Evolutionary conservation across 2,329 filamentous ascomycete species (phyloP).

Genomic region (Davidsoniella neocaledoniae): DNA sequence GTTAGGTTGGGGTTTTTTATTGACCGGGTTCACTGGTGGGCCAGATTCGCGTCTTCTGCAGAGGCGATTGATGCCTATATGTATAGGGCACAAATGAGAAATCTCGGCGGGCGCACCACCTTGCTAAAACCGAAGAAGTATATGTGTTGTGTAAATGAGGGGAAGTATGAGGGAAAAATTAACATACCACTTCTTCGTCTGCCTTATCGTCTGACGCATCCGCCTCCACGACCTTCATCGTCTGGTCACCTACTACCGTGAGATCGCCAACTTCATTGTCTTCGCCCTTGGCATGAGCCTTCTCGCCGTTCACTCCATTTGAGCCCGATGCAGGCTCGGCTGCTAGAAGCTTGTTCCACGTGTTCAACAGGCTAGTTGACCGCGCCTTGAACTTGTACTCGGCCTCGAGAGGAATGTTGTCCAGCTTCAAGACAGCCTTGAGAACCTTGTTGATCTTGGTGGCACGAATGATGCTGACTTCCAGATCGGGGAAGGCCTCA

Average conservation of each 20-base stretch:
- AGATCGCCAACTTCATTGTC: slow-evolving; percentile 22
- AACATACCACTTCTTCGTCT: slow-evolving; percentile 18
- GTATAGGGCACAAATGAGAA: no score
- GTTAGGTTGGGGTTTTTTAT: no score
- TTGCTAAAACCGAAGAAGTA: no score
- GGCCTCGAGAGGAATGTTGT: slow-evolving; percentile 70
- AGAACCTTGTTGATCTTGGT: slow-evolving; percentile 99
- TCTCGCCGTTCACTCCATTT: slow-evolving; percentile 34
- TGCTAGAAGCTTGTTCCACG: slow-evolving; percentile 75
- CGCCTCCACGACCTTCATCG: slow-evolving; percentile 24
- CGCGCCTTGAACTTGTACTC: slow-evolving; percentile 80
- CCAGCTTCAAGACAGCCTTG: slow-evolving; percentile 81
- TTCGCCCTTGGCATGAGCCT: slow-evolving; percentile 24
- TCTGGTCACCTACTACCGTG: slow-evolving; percentile 21
- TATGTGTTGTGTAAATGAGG: no score
- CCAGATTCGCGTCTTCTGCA: no score
- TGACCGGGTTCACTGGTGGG: no score
- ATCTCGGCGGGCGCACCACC: no score
- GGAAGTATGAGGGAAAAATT: neutral
- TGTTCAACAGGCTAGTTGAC: slow-evolving; percentile 61
- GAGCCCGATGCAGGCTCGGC: slow-evolving; percentile 29
- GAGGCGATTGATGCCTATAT: no score
- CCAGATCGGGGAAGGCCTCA: slow-evolving; percentile 62
- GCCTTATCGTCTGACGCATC: slow-evolving; percentile 21
- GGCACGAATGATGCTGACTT: slow-evolving; percentile 69